Conservation (phyloP, 2,329 filamentous ascomycete species). For the Arthrinium phaeospermum region DNA sequence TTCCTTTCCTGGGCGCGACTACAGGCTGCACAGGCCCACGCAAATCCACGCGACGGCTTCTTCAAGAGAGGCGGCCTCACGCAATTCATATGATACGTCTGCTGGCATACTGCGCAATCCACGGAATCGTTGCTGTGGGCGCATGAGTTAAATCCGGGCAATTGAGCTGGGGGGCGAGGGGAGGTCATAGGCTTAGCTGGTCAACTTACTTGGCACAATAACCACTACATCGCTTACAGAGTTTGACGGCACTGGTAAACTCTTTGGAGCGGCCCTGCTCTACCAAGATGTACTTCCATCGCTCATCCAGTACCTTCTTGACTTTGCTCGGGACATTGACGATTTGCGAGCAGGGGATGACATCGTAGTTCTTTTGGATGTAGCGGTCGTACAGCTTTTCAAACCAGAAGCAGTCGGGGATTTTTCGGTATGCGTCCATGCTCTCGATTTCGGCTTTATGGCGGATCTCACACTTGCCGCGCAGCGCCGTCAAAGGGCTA, state of each 20-base stretch:
- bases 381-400: conserved; percentile 98
- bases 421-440: conserved; percentile 83
- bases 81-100: conserved; percentile 98
- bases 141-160: background rate
- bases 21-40: conserved; percentile 96
- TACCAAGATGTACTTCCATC: conserved; percentile 95
- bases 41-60: conserved; percentile 96
- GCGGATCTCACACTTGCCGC: conserved; percentile 89
- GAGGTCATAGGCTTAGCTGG: background rate
- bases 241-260: conserved; percentile 92
- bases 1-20: conserved; percentile 95
- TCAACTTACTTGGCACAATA: conserved; percentile 86
- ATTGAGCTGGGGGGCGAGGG: background rate
- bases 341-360: conserved; percentile 88
- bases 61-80: conserved; percentile 90
- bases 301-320: conserved; percentile 93
- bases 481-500: conserved; percentile 87
- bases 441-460: conserved; percentile 87
- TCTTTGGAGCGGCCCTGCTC: conserved; percentile 95
- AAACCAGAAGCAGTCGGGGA: conserved; percentile 91
- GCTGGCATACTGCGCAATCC: conserved; percentile 91
- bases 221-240: conserved; percentile 87
- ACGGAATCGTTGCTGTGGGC: conserved; percentile 84
- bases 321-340: conserved; percentile 96
- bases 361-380: conserved; percentile 97